Percentiles rank a stretch among this genome's conserved stretches.
These are phyloP conservation scores for Geoglossum glabrum DNA, from an alignment of 495 filamentous ascomycete species.

Conservation along the genomic window DNA sequence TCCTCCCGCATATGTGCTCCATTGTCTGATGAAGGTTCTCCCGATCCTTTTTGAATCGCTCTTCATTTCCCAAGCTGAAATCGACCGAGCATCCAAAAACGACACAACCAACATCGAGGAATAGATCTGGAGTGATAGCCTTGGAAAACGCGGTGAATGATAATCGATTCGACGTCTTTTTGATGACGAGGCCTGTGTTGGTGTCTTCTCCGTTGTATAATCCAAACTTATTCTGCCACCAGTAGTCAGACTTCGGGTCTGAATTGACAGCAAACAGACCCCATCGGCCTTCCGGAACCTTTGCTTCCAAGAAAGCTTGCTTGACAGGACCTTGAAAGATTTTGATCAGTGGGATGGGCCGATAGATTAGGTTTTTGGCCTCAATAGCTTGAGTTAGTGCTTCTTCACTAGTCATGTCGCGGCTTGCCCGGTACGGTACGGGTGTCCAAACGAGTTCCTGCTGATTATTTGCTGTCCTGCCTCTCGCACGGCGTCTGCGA, in stretches of 20 bases:
- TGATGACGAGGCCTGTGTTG: not conserved
- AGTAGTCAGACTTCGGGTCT: not conserved
- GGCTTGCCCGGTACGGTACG: not conserved
- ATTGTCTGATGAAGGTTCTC: not conserved
- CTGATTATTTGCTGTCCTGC: not conserved
- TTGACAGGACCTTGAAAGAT: not conserved
- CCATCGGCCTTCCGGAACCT: not conserved
- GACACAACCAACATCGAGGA: not conserved
- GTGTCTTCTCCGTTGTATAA: not conserved
- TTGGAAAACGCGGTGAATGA: not conserved
- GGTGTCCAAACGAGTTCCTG: not conserved
- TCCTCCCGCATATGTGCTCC: not conserved
- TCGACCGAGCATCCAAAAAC: not conserved
- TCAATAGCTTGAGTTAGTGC: not conserved
- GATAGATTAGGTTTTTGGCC: not conserved
- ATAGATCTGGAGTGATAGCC: not conserved
- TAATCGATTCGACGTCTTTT: not conserved
- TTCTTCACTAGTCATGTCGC: not conserved
- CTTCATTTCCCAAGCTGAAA: not conserved
- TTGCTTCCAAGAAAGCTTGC: not conserved
- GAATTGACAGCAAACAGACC: not conserved
- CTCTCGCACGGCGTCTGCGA: not conserved
- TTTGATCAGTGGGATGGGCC: not conserved
- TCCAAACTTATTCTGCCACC: conserved; percentile 1
- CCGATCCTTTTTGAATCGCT: not conserved